Evolutionary conservation across 1,139 yeast genomes (phyloP), one percentile per base, ranked within the genome.

Genomic region (Zhuliangozyma blackwelliae): DNA sequence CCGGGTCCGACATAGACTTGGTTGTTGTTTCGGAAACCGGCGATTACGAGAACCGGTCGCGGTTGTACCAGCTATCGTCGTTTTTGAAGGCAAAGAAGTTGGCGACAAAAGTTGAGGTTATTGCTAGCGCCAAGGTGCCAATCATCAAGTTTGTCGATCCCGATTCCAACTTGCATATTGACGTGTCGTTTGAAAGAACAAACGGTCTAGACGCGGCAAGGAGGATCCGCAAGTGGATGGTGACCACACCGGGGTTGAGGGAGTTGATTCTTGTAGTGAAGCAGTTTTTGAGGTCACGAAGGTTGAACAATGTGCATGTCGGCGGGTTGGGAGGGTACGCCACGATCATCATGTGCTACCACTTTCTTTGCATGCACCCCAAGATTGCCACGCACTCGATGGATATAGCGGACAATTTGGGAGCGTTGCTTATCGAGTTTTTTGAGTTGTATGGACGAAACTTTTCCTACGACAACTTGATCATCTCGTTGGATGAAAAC

Each of bases 241-340:
- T 66, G 4, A 66, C 72, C 7, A 82, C 87, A 2, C 92, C 95
- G 0, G 96, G 96, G 0, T 62, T 92, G 38, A 67, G 97, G 44
- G 96, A 90, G 52, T 62, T 94, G 41, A 96, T 87, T 0, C 68
- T 92, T 38, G 80, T 89, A 3, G 75, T 92, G 11, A 92, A 94
- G 57, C 97, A 89, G 53, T 92, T 90, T 52, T 68, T 94, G 39
- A 71, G 90, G 29, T 79, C 89, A 3, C 70, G 97, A 49, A 78
- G 75, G 45, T 65, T 92, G 43, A 90, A 92, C 53, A 86, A 88
- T 50, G 98, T 92, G n/a, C 95, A 86, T 52, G 82, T 83, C 19
- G 99, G 99, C 40, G 98, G 98, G 0, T 66, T 94, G 13, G 98
- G 99, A 25, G 98, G 98, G 0, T 92, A 85, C 55, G 81, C 97